Base-by-base conservation (phyloP, 2,329 filamentous ascomycete species). In the Fusarium sarcochroum region DNA sequence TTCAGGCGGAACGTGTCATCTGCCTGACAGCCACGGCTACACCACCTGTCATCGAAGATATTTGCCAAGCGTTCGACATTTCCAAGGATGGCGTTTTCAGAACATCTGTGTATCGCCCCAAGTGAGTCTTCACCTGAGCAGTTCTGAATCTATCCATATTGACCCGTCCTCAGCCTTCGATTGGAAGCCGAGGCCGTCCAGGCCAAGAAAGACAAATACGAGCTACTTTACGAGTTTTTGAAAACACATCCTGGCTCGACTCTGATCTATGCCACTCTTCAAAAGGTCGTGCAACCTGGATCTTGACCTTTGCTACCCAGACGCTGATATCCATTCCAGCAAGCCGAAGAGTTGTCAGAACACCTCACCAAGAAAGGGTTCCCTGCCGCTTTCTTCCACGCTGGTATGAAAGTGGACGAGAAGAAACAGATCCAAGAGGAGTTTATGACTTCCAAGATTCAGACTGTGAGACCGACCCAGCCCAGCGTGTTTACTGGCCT, bases 21-120 rank as follows among this genome's bases (percentile, higher is more conserved):
- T 90, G 88, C 64, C 75, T 89, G 23, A 89, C 87, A 1, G 87
- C 87, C 5, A 89, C 87, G 1, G 87, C 87, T 10, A 89, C 86
- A 3, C 84, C 83, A 3, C 80, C 80, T 11, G 87, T 89, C n/a
- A 82, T 83, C 1, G 74, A 84, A 8, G 87, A 89, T 55, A 82
- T 89, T 25, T 83, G 86, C 65, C 76, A 80, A 37, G 82, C 82
- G 0, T 89, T 89, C 69, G 65, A 81, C 3, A 85, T 90, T 27
- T 72, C 66, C 4, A 47, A 69, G 2, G 61, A 69, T 3, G 85
- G 85, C 0, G 79, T 90, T 3, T 90, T 89, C 73, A 81, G 83
- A 55, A 90, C 86, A 1, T 84, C 87, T 0, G 86, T 86, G 6
- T 90, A 89, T 72, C 81, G 88, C 3, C 79, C 86, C 1, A 89